Base-by-base conservation (phyloP, 1,284 basidiomycete species). In the Moesziomyces parantarcticus region DNA sequence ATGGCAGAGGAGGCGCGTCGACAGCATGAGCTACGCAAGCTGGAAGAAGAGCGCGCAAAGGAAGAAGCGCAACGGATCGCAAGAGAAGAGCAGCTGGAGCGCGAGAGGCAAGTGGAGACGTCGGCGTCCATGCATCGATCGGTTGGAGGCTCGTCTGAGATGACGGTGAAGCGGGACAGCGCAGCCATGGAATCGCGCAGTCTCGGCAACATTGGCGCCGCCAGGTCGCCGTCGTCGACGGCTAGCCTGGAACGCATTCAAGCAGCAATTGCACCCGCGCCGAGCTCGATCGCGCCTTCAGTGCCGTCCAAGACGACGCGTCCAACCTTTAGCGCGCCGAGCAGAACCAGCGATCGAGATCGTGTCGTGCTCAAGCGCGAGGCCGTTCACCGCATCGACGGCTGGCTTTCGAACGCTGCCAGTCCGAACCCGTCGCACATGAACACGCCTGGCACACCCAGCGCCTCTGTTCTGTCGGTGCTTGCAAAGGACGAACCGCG, bases 391-490 rank as follows among this genome's bases (percentile, higher is more conserved):
- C 76, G 76, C 16, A 66, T 79, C 32, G 67, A 55, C 16, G 78
- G 75, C 43, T 79, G 78, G 78, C 73, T 79, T 6, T 64, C 67
- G 21, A 66, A 58, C 10, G 50, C 68, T 11, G 29, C 50, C n/a
- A 68, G 60, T 25, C 60, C 62, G 8, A 64, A 58, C 36, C 29
- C 60, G 1, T 63, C 62, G 29, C 54, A 58, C 40, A 61, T 72
- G 51, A 56, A 75, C 36, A 63, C 58, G 36, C 74, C 76, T 11
- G 73, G 70, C 13, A 79, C 76, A 13, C 78, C 78, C 3, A 66
- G 54, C 29, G 71, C 57, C 13, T 78, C 76, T 4, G 63, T 74
- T 25, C 54, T 76, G 5, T 78, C 76, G 23, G 47, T 68, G 57
- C 50, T 74, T 59, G 47, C 48, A 6, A 65, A 47, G 49, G 63